phyloP scores from a whole-genome alignment of 306 rosid species.

The Ziziphus jujuba region DNA sequence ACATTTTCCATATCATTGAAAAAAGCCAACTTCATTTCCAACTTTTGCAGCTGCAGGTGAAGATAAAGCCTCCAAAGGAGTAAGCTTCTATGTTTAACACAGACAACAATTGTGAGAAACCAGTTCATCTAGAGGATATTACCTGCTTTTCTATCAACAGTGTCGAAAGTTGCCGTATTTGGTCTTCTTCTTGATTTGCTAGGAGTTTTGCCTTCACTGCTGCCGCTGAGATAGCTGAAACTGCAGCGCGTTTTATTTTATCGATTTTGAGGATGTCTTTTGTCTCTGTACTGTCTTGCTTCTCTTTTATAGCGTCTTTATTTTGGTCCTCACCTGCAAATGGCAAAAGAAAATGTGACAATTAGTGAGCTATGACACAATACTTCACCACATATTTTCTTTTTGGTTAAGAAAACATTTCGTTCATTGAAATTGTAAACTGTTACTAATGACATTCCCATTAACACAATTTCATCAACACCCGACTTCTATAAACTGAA shows the following conservation, averaged over 20 bases:
- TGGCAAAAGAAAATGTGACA: constrained; percentile 6
- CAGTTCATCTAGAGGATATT: constrained; percentile 20
- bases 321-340: constrained; percentile 50
- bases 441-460: too few relatives aligned
- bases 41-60: constrained; percentile 70
- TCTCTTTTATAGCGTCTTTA: constrained; percentile 42
- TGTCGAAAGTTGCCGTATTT: constrained; percentile 68
- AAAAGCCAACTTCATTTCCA: constrained; percentile 75
- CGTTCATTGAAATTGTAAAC: too few relatives aligned
- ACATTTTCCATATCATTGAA: constrained; percentile 73
- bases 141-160: constrained; percentile 87
- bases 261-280: constrained; percentile 49
- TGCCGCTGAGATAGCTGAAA: constrained; percentile 77
- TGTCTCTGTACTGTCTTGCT: constrained; percentile 22
- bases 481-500: not conserved
- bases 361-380: not conserved
- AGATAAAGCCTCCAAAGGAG: constrained; percentile 16
- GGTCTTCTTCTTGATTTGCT: constrained; percentile 86
- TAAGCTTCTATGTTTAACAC: constrained; percentile 1
- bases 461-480: not conserved
- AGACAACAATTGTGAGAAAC: constrained; percentile 6
- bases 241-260: constrained; percentile 73
- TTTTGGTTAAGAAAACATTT: too few relatives aligned
- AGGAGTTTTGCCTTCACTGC: constrained; percentile 86
- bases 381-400: too few relatives aligned